Base-by-base conservation (phyloP, 352 stramenopile genomes). In the Pythium scleroteichum region DNA sequence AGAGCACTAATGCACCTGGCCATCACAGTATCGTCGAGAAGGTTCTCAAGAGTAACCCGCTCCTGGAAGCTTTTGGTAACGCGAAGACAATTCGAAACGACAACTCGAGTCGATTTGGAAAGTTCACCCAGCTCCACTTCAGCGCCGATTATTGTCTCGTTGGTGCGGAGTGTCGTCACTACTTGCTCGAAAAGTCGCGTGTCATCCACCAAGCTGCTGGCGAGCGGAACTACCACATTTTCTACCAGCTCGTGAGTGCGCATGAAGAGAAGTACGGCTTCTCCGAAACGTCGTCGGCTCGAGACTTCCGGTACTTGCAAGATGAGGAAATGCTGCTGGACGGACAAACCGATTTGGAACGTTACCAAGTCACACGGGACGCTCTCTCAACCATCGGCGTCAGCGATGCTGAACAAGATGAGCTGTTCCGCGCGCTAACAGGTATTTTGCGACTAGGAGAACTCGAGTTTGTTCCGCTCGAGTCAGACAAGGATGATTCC, bases 151-250 rank as follows among this genome's bases (percentile, higher is more conserved):
- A 87, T 35, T 87, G 78, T 54, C 75, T 98, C n/a, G 70, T 97
- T 13, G 92, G 91, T 27, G 92, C 90, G 12, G 87, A 90, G 57
- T 95, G 86, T 60, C 81, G 85, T 13, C 82, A 98, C 42, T 99
- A 99, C 73, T 73, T 99, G 46, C 78, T 99, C 2, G 97, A 99
- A 70, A 99, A 99, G 69, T 97, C 96, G 1, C 92, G 97, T 16
- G 86, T 99, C 6, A 79, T 98, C 6, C 72, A 79, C 19, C 95
- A 98, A 62, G 79, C 82, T 2, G 24, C 70, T 0, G 85, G 91
- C 1, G 97, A 99, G 72, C 81, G 97, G 32, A 99, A 99, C 69
- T 99, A 98, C 83, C 97, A 99, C 75, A 97, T 99, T 22, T 99
- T 99, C 71, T 99, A 99, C 77, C 90, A 98, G 68, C 76, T 98